Evolutionary conservation across 2,329 filamentous ascomycete species (phyloP).

Genomic region (Sarocladiaceae sp.): DNA sequence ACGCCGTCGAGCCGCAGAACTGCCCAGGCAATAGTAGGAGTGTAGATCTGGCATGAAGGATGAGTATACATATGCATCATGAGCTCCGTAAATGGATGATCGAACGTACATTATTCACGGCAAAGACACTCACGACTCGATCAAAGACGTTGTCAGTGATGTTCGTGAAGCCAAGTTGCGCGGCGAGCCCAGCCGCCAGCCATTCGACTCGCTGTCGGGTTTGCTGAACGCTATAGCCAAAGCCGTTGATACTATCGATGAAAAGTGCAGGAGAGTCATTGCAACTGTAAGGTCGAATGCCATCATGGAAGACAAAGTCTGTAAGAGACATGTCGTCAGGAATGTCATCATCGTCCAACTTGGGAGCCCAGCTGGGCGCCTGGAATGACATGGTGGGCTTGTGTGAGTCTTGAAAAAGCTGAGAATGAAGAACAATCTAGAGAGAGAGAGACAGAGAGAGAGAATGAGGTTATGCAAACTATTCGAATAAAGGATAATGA

Average conservation of each 20-base stretch:
- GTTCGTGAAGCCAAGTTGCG: not conserved
- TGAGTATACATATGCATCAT: not conserved
- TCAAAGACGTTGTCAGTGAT: constrained; percentile 2
- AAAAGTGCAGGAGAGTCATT: not conserved
- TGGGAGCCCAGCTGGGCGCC: not conserved
- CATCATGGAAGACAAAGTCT: not conserved
- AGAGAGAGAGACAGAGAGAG: no score
- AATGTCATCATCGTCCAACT: not conserved
- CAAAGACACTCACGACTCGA: constrained; percentile 11
- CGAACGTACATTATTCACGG: constrained; percentile 13
- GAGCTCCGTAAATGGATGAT: not conserved
- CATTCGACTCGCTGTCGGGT: not conserved
- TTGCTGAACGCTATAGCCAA: not conserved
- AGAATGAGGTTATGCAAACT: no score
- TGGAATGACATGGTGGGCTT: not conserved
- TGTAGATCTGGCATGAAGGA: constrained; percentile 2
- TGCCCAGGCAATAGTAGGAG: constrained; percentile 10
- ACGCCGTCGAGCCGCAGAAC: constrained; percentile 11
- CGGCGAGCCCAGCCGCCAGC: not conserved
- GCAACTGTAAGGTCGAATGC: not conserved
- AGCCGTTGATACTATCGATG: not conserved
- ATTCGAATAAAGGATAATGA: no score
- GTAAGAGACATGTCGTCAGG: not conserved
- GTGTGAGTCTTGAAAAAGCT: no score
- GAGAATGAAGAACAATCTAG: no score